These are phyloP conservation scores for Pestalotiopsis fici DNA, from an alignment of 2,329 filamentous ascomycete species.

Conservation along the genomic window DNA sequence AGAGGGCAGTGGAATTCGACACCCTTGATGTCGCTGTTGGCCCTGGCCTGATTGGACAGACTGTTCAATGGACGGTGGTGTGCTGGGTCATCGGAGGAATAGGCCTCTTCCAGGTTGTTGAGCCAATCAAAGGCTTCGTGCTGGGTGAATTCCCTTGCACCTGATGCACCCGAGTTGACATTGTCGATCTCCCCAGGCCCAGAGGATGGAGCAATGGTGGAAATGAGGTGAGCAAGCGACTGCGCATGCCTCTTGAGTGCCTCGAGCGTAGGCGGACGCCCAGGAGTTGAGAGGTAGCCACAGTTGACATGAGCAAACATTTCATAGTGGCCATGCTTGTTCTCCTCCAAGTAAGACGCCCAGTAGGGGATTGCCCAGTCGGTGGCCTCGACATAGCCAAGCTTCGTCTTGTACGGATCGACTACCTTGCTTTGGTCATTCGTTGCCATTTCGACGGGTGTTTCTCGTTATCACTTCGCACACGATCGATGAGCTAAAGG, in stretches of 20 bases:
- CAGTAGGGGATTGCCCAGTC: conserved; percentile 42
- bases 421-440: conserved; percentile 4
- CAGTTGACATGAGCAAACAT: conserved; percentile 55
- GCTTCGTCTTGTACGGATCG: conserved; percentile 23
- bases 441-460: neutral
- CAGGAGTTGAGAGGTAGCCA: conserved; percentile 55
- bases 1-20: conserved; percentile 49
- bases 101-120: conserved; percentile 48
- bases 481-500: neutral
- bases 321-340: conserved; percentile 25
- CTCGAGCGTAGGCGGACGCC: conserved; percentile 53
- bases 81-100: conserved; percentile 46
- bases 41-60: conserved; percentile 46
- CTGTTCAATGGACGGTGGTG: conserved; percentile 49
- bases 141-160: conserved; percentile 32
- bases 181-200: conserved; percentile 29
- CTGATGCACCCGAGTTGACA: conserved; percentile 15
- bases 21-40: conserved; percentile 40
- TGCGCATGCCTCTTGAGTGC: conserved; percentile 63
- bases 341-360: conserved; percentile 37
- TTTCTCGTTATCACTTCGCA: neutral
- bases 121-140: conserved; percentile 60
- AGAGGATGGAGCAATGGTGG: conserved; percentile 42
- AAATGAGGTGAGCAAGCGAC: conserved; percentile 55
- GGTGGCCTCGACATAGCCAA: conserved; percentile 38